Conservation (phyloP, 2,329 filamentous ascomycete genomes). For the Talaromyces verruculosus region DNA sequence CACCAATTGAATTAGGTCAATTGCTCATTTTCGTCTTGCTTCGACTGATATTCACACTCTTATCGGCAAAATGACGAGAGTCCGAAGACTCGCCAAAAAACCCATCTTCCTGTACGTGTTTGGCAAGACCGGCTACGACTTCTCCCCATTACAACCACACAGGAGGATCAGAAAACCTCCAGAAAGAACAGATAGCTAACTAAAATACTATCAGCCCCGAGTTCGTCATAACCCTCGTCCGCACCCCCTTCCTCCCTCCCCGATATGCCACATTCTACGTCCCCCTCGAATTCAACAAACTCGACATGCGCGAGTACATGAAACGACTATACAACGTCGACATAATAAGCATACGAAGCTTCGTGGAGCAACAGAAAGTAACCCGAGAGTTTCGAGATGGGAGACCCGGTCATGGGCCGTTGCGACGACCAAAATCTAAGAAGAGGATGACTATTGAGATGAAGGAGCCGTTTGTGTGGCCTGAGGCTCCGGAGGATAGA, state of each 20-base stretch:
- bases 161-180: not conserved
- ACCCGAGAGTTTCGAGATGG: conserved; percentile 43
- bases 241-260: conserved; percentile 68
- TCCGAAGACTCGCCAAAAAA: conserved; percentile 6
- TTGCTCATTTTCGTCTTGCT: not conserved
- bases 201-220: conserved; percentile 63
- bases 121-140: not conserved
- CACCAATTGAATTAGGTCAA: not conserved
- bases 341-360: conserved; percentile 72
- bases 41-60: not conserved
- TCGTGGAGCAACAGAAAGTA: conserved; percentile 68
- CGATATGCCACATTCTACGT: conserved; percentile 88
- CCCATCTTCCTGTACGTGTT: conserved; percentile 57
- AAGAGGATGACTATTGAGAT: conserved; percentile 98
- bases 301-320: conserved; percentile 94
- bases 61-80: conserved; percentile 8
- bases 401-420: conserved; percentile 53
- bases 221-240: conserved; percentile 76
- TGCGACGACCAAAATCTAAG: conserved; percentile 68
- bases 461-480: conserved; percentile 84
- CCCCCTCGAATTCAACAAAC: conserved; percentile 89
- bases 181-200: not conserved
- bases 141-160: not conserved
- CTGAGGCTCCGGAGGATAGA: conserved; percentile 64
- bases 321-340: conserved; percentile 79